Conservation (phyloP, 805 yeast species). For the Starmerella bacillaris region DNA sequence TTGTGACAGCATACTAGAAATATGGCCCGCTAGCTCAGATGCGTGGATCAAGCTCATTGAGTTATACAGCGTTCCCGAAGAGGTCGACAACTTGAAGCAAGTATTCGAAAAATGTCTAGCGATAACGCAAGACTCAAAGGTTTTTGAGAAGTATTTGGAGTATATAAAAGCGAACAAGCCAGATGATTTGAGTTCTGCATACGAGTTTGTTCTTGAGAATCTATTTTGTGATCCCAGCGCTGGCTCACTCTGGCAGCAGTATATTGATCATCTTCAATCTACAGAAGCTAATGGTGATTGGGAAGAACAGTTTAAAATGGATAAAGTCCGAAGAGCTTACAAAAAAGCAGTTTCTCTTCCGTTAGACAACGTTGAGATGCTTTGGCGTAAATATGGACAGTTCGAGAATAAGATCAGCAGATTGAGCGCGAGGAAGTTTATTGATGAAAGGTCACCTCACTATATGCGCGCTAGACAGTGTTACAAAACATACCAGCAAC, state of each 20-base stretch:
- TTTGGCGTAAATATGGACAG: conserved; percentile 64
- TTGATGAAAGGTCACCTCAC: conserved; percentile 62
- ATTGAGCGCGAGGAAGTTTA: conserved; percentile 64
- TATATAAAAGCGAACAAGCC: conserved; percentile 57
- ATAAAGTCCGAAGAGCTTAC: conserved; percentile 54
- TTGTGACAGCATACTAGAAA: conserved; percentile 35
- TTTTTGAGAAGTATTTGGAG: conserved; percentile 63
- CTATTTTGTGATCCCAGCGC: conserved; percentile 58
- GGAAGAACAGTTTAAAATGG: conserved; percentile 79
- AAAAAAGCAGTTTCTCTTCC: conserved; percentile 62
- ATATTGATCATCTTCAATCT: conserved; percentile 53
- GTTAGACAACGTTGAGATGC: conserved; percentile 46
- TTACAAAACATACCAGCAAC: conserved; percentile 37
- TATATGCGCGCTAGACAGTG: conserved; percentile 77
- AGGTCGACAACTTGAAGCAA: conserved; percentile 39
- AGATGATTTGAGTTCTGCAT: conserved; percentile 78
- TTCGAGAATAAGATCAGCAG: conserved; percentile 69
- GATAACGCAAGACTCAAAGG: conserved; percentile 40
- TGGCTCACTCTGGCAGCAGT: conserved; percentile 63
- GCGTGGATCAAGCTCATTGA: conserved; percentile 40
- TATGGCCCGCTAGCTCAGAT: conserved; percentile 50
- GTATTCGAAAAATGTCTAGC: conserved; percentile 43
- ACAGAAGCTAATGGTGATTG: conserved; percentile 44
- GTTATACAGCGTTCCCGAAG: not conserved
- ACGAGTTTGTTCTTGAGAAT: conserved; percentile 57